A percentile compares a stretch with the other conserved stretches of the same genome.
Evolutionary conservation across 2,329 filamentous ascomycete species (phyloP).

Genomic region (Akanthomyces dipterigenus): DNA sequence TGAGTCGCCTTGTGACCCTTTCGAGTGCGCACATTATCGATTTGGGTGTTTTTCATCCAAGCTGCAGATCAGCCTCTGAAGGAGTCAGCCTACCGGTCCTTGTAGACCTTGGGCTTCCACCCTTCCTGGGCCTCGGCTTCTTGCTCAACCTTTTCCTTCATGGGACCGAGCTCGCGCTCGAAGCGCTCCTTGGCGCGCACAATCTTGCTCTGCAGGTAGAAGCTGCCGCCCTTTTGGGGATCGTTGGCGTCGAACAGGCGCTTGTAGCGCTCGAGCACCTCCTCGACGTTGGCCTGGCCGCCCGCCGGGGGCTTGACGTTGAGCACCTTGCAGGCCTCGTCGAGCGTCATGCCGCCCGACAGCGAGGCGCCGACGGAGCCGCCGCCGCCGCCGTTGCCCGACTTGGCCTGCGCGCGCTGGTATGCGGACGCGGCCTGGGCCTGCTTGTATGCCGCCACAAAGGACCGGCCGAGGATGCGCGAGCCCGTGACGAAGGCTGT

Average conservation of each 20-base stretch:
- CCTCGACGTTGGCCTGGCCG: constrained; percentile 70
- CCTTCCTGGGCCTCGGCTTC: constrained; percentile 78
- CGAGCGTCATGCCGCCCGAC: constrained; percentile 75
- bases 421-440: constrained; percentile 82
- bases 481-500: constrained; percentile 86
- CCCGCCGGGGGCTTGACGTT: constrained; percentile 79
- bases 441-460: constrained; percentile 92
- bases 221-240: constrained; percentile 90
- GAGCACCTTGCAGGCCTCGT: constrained; percentile 95
- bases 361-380: constrained; percentile 45
- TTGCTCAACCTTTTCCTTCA: constrained; percentile 61
- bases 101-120: constrained; percentile 93
- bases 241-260: constrained; percentile 91
- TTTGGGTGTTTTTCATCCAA: not conserved
- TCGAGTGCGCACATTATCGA: not conserved
- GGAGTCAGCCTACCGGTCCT: constrained; percentile 55
- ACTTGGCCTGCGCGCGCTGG: constrained; percentile 63
- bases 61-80: not conserved
- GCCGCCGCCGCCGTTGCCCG: constrained; percentile 38
- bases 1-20: not conserved
- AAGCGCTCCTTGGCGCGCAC: constrained; percentile 85
- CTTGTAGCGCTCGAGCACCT: constrained; percentile 85
- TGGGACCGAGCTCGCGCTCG: constrained; percentile 74
- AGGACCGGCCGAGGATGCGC: constrained; percentile 87
- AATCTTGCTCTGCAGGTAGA: constrained; percentile 97